phyloP scores from a whole-genome alignment of 2,329 filamentous ascomycete genomes.

The Atkinsonella texensis region DNA sequence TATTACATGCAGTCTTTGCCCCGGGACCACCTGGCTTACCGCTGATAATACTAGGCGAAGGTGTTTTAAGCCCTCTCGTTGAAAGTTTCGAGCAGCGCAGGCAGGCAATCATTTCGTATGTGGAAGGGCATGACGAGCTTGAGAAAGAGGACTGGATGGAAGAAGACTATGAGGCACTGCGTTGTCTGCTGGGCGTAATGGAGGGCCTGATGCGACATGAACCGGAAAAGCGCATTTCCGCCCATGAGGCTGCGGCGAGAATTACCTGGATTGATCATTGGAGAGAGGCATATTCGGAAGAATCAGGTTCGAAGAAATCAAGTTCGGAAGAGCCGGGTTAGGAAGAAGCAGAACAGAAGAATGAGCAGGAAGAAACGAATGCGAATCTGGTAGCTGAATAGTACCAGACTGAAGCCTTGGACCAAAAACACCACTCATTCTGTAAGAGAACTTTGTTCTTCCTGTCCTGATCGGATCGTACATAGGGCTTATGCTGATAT shows the following conservation, averaged over 20 bases:
- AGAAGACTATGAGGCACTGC: slow-evolving; percentile 4
- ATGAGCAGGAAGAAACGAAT: too few relatives aligned
- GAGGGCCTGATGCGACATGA: slow-evolving; percentile 3
- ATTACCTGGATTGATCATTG: slow-evolving; percentile 2
- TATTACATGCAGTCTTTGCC: too few relatives aligned
- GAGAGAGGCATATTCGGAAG: background rate
- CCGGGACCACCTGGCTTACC: too few relatives aligned
- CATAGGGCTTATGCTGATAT: too few relatives aligned
- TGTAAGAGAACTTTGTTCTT: too few relatives aligned
- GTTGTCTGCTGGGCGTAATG: slow-evolving; percentile 1
- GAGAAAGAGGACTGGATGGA: background rate
- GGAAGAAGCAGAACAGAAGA: too few relatives aligned
- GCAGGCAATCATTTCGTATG: background rate
- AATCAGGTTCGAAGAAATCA: too few relatives aligned
- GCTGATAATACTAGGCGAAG: background rate
- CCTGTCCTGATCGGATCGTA: too few relatives aligned
- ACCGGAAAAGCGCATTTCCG: slow-evolving; percentile 1
- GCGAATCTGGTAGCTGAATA: too few relatives aligned
- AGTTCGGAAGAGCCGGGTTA: too few relatives aligned
- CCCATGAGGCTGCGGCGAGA: background rate
- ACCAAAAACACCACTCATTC: too few relatives aligned
- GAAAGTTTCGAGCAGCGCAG: background rate
- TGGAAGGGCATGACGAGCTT: background rate
- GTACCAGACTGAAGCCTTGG: too few relatives aligned
- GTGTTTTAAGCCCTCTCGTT: background rate